Evolutionary conservation across 2,329 filamentous ascomycete genomes (phyloP).

Genomic region (Parafenestella ontariensis): DNA sequence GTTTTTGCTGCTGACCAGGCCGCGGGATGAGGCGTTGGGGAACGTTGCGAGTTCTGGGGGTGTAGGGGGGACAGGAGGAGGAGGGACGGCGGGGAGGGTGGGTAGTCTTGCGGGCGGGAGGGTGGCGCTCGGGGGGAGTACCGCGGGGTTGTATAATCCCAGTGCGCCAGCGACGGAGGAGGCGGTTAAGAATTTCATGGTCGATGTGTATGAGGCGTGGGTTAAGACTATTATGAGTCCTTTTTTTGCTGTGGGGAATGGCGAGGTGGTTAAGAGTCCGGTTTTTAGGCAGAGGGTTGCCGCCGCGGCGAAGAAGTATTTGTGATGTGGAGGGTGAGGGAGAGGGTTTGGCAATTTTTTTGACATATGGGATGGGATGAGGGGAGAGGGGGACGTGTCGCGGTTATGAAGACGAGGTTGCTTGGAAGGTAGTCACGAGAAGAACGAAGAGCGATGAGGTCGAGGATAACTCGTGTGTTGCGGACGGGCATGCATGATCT

Average conservation of each 20-base stretch:
- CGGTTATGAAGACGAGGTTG: neutral
- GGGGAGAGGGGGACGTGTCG: neutral
- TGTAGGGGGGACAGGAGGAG: too few species aligned
- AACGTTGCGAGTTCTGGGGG: conserved; percentile 19
- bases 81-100: conserved; percentile 25
- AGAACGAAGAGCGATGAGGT: neutral
- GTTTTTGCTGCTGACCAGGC: conserved; percentile 92
- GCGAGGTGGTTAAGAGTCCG: conserved; percentile 83
- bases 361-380: neutral
- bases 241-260: conserved; percentile 87
- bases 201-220: conserved; percentile 94
- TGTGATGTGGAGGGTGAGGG: conserved; percentile 58
- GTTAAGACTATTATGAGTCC: conserved; percentile 97
- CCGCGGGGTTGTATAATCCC: conserved; percentile 70
- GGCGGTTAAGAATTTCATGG: conserved; percentile 63
- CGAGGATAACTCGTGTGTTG: neutral
- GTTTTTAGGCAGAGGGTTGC: conserved; percentile 83
- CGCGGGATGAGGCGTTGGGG: conserved; percentile 54
- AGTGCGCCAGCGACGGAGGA: conserved; percentile 92
- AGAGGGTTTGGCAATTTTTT: neutral
- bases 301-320: conserved; percentile 89
- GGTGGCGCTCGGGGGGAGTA: conserved; percentile 28
- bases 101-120: conserved; percentile 44
- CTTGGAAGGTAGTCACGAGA: neutral
- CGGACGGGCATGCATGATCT: neutral